Evolutionary conservation across 2,329 filamentous ascomycete genomes (phyloP).

Genomic region (Sporothrix protearum): DNA sequence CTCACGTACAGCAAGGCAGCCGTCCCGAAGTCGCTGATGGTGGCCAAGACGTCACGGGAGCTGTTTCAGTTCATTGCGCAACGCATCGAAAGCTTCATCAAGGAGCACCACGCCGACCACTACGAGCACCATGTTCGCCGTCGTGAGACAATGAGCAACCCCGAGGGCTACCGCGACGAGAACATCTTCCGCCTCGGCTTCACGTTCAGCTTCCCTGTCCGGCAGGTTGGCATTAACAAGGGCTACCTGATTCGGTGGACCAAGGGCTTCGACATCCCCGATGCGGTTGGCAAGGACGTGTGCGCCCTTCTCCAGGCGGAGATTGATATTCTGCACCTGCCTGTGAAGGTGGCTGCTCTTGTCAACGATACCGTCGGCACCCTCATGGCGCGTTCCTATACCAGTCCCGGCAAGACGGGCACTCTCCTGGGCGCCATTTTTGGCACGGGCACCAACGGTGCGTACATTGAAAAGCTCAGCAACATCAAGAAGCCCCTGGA

Average conservation of each 20-base stretch:
- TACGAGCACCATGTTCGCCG: conserved; percentile 68
- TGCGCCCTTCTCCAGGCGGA: conserved; percentile 85
- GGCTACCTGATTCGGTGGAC: conserved; percentile 95
- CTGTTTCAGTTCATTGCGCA: conserved; percentile 90
- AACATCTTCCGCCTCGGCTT: conserved; percentile 93
- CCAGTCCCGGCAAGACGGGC: conserved; percentile 78
- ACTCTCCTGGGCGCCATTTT: conserved; percentile 96
- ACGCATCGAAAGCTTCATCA: conserved; percentile 85
- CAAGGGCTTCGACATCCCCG: conserved; percentile 96
- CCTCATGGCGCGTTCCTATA: conserved; percentile 95
- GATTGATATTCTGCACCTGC: conserved; percentile 80
- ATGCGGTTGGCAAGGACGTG: conserved; percentile 90
- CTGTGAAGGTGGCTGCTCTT: conserved; percentile 89
- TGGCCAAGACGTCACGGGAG: conserved; percentile 77
- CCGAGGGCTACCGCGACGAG: conserved; percentile 62
- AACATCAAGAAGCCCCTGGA: conserved; percentile 76
- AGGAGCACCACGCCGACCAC: conserved; percentile 81
- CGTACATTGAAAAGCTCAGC: conserved; percentile 87
- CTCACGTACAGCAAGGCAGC: conserved; percentile 89
- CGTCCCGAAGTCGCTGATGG: conserved; percentile 87
- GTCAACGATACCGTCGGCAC: conserved; percentile 98
- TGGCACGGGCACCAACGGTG: conserved; percentile 94
- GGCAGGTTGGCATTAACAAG: conserved; percentile 92
- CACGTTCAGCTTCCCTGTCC: conserved; percentile 95
- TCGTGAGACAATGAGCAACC: conserved; percentile 57